A percentile compares a stretch with the other conserved stretches of the same genome.
These are phyloP conservation scores for Leucosporidium creatinivorum DNA, from an alignment of 768 basidiomycete genomes.

Conservation along the genomic window DNA sequence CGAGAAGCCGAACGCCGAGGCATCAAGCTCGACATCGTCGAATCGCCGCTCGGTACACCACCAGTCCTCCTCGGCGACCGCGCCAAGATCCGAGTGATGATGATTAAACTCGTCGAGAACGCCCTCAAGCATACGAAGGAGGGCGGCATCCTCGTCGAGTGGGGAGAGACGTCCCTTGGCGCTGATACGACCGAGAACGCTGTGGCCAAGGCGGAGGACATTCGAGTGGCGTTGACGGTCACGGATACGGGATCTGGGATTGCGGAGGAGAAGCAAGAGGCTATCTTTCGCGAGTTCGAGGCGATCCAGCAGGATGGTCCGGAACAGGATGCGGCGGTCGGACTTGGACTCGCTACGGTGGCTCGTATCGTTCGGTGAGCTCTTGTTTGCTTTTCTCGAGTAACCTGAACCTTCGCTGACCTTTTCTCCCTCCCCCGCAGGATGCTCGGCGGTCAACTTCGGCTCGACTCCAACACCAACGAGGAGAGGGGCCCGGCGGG, in stretches of 20 bases:
- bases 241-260: slow-evolving; percentile 70
- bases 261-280: slow-evolving; percentile 56
- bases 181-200: slow-evolving; percentile 42
- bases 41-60: slow-evolving; percentile 49
- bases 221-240: slow-evolving; percentile 25
- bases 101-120: slow-evolving; percentile 71
- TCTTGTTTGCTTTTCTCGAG: too few species aligned
- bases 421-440: too few species aligned
- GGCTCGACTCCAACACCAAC: slow-evolving; percentile 63
- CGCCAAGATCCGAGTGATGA: slow-evolving; percentile 60
- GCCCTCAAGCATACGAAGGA: slow-evolving; percentile 66
- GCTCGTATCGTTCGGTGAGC: slow-evolving; percentile 59
- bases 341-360: slow-evolving; percentile 71
- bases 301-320: neutral
- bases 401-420: too few species aligned
- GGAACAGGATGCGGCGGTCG: slow-evolving; percentile 39
- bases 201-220: slow-evolving; percentile 20
- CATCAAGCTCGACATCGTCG: slow-evolving; percentile 54
- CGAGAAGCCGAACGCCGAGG: slow-evolving; percentile 60
- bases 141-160: slow-evolving; percentile 58
- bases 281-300: slow-evolving; percentile 72
- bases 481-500: slow-evolving; percentile 40
- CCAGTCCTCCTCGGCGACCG: slow-evolving; percentile 60
- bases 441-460: slow-evolving; percentile 68
- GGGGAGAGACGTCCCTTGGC: slow-evolving; percentile 55